phyloP scores from a whole-genome alignment of 2,329 filamentous ascomycete species.

The Colletotrichum sp. region DNA sequence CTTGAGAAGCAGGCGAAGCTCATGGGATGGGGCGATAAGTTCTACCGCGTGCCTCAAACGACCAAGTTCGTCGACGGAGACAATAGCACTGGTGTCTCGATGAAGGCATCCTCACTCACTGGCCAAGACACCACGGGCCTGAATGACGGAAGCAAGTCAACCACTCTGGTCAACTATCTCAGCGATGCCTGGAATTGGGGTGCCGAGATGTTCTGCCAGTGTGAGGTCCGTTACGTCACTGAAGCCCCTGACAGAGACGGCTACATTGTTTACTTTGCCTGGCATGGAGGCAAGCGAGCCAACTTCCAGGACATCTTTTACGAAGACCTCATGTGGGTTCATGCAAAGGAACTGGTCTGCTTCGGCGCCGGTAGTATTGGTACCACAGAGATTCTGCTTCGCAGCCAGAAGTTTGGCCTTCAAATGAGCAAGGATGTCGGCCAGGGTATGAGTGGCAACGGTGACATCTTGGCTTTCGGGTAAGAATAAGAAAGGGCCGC shows the following conservation, averaged over 20 bases:
- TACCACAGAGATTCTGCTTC: conserved; percentile 69
- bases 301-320: conserved; percentile 59
- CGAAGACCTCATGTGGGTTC: conserved; percentile 70
- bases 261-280: conserved; percentile 70
- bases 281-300: conserved; percentile 63
- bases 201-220: conserved; percentile 73
- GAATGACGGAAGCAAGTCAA: conserved; percentile 73
- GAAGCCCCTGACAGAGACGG: conserved; percentile 54
- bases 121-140: conserved; percentile 69
- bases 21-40: conserved; percentile 57
- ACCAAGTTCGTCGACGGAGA: conserved; percentile 65
- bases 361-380: conserved; percentile 71
- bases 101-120: conserved; percentile 63
- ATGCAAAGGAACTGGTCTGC: conserved; percentile 69
- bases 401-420: conserved; percentile 64
- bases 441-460: conserved; percentile 68
- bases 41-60: conserved; percentile 63
- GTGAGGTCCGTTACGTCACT: conserved; percentile 68
- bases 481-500: conserved; percentile 30
- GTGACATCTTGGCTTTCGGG: conserved; percentile 71
- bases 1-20: conserved; percentile 61
- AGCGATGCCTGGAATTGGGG: conserved; percentile 76
- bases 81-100: conserved; percentile 67
- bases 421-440: conserved; percentile 62
- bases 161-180: conserved; percentile 69